Evolutionary conservation across 768 basidiomycete genomes (phyloP), one percentile per base, ranked within the genome.

Genomic region (Phaffia tasmanica): DNA sequence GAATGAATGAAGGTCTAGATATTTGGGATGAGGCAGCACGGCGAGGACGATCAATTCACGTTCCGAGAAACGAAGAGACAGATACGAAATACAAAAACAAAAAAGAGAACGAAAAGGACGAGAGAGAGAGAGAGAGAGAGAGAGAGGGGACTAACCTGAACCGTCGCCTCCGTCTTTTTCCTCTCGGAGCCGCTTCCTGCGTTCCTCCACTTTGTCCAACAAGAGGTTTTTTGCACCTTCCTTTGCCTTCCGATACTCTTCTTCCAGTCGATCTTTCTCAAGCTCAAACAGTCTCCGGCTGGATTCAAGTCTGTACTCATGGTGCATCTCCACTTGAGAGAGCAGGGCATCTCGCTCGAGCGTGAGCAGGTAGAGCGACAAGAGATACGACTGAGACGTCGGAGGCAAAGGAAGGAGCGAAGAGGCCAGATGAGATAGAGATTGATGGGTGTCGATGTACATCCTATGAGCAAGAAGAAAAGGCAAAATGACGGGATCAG

Each of bases 141-240:
- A 47, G 35, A 29, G 47, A 29, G 23, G n/a, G 19, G 14, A 75
- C 77, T 69, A 62, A 78, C 77, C 78, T 16, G 77, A 70, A 3
- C 76, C 74, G 15, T 79, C 79, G 19, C 76, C 76, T 23, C 75
- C 75, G 57, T 80, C 79, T 68, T 78, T 79, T 65, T 80, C 79
- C 62, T 80, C 79, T 59, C 75, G 71, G n/a, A 78, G 65, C 55
- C 76, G 76, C 65, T 75, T 70, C 59, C 77, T 68, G 25, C 77
- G 60, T 67, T 80, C 79, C 68, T 80, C 79, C 27, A 79, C 72
- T 4, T 74, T 72, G 23, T 75, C 77, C 27, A 79, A 57, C 29
- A 80, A 63, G 47, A 76, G 67, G 70, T 76, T 75, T 56, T 75
- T 71, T 4, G 77, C 78, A 14, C 74, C 73, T 63, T 79, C 78